Evolutionary conservation across 441 rosid species (phyloP).

Genomic region (Gossypium davidsonii): DNA sequence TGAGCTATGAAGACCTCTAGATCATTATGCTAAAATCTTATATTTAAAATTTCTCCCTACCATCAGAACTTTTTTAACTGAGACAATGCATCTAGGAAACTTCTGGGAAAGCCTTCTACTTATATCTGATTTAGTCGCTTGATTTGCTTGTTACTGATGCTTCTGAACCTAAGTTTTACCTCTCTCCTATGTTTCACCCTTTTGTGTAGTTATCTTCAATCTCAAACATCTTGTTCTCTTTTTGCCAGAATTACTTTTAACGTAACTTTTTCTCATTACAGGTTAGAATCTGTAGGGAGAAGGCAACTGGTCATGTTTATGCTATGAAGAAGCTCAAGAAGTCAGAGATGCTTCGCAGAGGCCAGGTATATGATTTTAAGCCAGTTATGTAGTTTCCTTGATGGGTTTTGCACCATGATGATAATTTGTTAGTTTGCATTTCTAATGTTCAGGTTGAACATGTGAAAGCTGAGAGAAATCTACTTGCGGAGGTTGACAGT

Average conservation of each 20-base stretch:
- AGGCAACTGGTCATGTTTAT: slow-evolving; percentile 75
- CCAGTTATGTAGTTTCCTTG: slow-evolving; percentile 1
- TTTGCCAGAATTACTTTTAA: background rate
- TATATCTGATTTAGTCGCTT: background rate
- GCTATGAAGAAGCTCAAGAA: slow-evolving; percentile 97
- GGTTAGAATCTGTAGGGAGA: slow-evolving; percentile 89
- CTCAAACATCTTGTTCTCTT: background rate
- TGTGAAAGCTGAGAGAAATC: slow-evolving; percentile 95
- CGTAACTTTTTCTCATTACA: slow-evolving; percentile 19
- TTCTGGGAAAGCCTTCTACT: background rate
- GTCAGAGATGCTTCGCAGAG: slow-evolving; percentile 97
- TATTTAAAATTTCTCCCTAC: background rate
- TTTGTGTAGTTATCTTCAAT: background rate
- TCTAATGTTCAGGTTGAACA: slow-evolving; percentile 71
- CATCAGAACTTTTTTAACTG: background rate
- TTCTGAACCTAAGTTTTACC: background rate
- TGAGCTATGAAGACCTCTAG: background rate
- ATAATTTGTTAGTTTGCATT: slow-evolving; percentile 19
- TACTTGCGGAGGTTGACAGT: slow-evolving; percentile 97
- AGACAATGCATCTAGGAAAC: background rate
- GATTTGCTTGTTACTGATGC: slow-evolving; percentile 4
- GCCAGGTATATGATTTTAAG: slow-evolving; percentile 49
- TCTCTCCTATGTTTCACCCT: background rate
- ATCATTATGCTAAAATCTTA: background rate
- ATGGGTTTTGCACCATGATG: background rate